Evolutionary conservation across 768 basidiomycete species (phyloP).

Genomic region (Tylopilus sp.): DNA sequence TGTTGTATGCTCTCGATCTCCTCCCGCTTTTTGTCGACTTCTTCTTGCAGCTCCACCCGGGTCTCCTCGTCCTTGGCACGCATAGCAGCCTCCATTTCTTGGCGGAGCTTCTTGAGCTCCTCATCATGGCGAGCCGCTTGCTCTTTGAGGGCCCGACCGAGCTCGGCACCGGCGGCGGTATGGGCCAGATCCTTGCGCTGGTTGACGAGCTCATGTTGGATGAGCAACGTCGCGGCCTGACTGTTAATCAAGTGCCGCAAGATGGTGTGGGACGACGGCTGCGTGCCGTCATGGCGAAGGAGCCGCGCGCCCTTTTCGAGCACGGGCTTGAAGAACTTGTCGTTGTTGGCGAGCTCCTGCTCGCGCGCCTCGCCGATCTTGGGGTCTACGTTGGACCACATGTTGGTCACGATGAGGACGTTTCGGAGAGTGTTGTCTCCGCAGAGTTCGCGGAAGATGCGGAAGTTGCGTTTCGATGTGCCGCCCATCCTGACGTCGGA

Average conservation of each 20-base stretch:
- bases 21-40: conserved; percentile 40
- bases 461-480: conserved; percentile 48
- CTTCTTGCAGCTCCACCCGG: conserved; percentile 41
- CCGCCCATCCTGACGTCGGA: conserved; percentile 49
- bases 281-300: conserved; percentile 39
- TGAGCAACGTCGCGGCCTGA: conserved; percentile 42
- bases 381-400: conserved; percentile 45
- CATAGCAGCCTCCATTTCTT: conserved; percentile 46
- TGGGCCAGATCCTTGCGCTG: conserved; percentile 45
- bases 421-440: conserved; percentile 47
- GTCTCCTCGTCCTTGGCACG: conserved; percentile 45
- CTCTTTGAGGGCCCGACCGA: conserved; percentile 46
- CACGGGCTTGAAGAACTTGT: conserved; percentile 50
- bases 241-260: conserved; percentile 41
- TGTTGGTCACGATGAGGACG: conserved; percentile 52
- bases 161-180: conserved; percentile 52
- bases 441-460: conserved; percentile 51
- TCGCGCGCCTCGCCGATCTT: conserved; percentile 43
- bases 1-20: conserved; percentile 41
- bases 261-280: conserved; percentile 40
- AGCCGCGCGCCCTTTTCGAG: conserved; percentile 47
- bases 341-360: conserved; percentile 37
- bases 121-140: conserved; percentile 43
- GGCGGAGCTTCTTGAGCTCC: conserved; percentile 45
- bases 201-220: conserved; percentile 56